Base-by-base conservation (phyloP, 768 basidiomycete genomes). In the Chlorophyllum brunneum region DNA sequence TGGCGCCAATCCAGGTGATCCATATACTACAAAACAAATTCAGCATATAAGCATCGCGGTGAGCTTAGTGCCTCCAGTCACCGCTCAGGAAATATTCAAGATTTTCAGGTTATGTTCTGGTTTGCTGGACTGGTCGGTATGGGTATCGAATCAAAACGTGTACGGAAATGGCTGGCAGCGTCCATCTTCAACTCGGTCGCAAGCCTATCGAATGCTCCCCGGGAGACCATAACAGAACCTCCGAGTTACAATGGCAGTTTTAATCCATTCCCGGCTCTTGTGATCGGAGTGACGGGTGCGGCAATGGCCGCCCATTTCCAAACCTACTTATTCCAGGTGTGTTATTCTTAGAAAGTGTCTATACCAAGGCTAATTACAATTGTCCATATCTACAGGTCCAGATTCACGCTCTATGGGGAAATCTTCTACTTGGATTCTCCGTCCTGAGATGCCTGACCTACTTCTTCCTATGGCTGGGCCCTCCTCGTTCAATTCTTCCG, bases 31-130 rank as follows among this genome's bases (percentile, higher is more conserved):
- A 22, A 95, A 93, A 67, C 82, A 97, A 63, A 81, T 97, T 13
- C 92, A 98, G 62, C 95, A 98, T 61, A 95, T 95, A 49, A 81
- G 86, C 50, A 97, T 98, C 57, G 95, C 95, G 60, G 90, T 86
- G 64, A 58, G 79, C n/a, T n/a, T 59, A 29, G 20, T 29, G 8
- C 46, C 15, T 26, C 18, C 9, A 33, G 10, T 2, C 2, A 53
- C 37, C 33, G 30, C 10, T 42, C 39, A 36, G n/a, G 26, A 36
- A 16, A n/a, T 46, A 2, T 10, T 13, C 54, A n/a, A 20, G 22
- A n/a, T n/a, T 40, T 47, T 40, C 20, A 85, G 83, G 79, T 85
- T 56, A 94, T 94, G 92, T 97, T 94, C 67, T 95, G 91, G 83
- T 95, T 92, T 61, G 92, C 90, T 20, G 95, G 95, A 9, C 75